Conservation (phyloP, 2,329 filamentous ascomycete genomes). For the Metarhizium guizhouense region DNA sequence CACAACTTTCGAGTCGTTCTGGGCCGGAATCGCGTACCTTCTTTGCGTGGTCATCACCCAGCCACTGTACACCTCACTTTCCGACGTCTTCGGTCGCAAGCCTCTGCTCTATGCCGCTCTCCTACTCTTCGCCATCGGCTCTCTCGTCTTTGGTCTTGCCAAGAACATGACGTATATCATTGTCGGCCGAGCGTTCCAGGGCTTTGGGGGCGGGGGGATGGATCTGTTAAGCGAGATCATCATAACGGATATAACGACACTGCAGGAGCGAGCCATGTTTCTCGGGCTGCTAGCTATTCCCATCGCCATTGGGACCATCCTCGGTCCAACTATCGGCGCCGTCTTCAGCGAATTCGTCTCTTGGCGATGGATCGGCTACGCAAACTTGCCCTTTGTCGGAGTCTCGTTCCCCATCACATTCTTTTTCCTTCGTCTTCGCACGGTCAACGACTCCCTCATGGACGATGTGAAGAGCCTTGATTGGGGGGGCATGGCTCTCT, state of each 20-base stretch:
- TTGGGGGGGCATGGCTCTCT: constrained; percentile 20
- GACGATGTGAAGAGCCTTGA: constrained; percentile 21
- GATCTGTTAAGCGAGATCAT: constrained; percentile 21
- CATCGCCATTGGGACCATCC: constrained; percentile 12
- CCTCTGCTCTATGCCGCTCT: constrained; percentile 16
- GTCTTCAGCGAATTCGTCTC: constrained; percentile 13
- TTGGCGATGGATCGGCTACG: constrained; percentile 26
- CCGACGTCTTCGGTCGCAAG: constrained; percentile 26
- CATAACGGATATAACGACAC: constrained; percentile 23
- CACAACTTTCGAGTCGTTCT: constrained; percentile 55
- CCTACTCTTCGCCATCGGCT: constrained; percentile 30
- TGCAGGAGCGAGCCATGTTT: constrained; percentile 21
- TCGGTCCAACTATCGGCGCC: constrained; percentile 18
- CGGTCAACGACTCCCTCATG: neutral
- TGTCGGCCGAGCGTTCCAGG: constrained; percentile 23
- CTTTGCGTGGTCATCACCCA: constrained; percentile 54
- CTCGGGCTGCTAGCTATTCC: constrained; percentile 16
- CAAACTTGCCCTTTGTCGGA: constrained; percentile 21
- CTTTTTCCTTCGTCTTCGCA: constrained; percentile 15
- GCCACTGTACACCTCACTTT: constrained; percentile 30
- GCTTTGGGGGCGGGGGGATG: constrained; percentile 22
- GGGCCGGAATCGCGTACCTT: constrained; percentile 62
- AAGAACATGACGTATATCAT: constrained; percentile 19
- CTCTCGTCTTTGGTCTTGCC: constrained; percentile 25
- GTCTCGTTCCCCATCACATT: constrained; percentile 11